phyloP scores from a whole-genome alignment of 257 asterid genomes.

The Solanum rostratum region DNA sequence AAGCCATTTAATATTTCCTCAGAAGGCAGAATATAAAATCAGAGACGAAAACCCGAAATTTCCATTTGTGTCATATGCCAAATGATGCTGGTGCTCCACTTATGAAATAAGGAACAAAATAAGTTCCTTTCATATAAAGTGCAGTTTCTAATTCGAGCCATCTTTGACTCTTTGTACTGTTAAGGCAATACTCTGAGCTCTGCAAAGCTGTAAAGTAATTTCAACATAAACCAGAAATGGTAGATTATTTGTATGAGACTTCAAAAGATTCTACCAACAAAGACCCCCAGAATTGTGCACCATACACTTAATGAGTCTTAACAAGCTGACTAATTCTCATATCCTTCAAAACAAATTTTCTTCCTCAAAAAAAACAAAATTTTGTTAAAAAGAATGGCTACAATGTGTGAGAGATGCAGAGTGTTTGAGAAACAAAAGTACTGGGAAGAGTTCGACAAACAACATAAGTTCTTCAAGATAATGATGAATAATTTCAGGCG shows the following conservation, averaged over 20 bases:
- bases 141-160: not conserved
- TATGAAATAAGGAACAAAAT: not conserved
- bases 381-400: not conserved
- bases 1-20: not conserved
- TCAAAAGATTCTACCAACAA: not conserved
- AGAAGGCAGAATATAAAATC: not conserved
- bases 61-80: not conserved
- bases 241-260: not conserved
- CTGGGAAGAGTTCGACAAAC: not conserved
- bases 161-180: not conserved
- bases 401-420: not conserved
- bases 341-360: not conserved
- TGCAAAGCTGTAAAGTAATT: not conserved
- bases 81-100: not conserved
- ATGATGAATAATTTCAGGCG: not conserved
- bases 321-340: not conserved
- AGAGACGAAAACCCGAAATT: not conserved
- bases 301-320: too few relatives aligned
- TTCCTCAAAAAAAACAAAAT: not conserved
- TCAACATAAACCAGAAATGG: not conserved
- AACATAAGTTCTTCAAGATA: not conserved
- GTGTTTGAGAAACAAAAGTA: not conserved
- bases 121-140: not conserved
- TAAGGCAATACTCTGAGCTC: not conserved
- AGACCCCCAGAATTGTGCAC: not conserved